Conservation (phyloP, 805 yeast genomes). For the Nakazawaea ishiwadae region DNA sequence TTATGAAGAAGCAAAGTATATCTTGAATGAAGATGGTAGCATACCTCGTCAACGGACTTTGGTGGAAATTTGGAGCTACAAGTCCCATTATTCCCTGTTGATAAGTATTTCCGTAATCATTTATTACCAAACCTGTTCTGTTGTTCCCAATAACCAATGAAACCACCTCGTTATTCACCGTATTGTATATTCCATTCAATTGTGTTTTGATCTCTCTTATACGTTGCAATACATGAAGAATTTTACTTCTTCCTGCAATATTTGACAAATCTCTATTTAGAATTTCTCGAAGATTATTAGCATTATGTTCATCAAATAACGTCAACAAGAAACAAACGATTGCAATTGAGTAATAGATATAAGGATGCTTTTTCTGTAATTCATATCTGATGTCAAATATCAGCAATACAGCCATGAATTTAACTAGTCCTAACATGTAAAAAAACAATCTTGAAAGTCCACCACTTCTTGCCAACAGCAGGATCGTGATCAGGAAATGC, state of each 20-base stretch:
- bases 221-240: neutral
- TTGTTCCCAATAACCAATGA: slow-evolving; percentile 10
- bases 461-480: slow-evolving; percentile 1
- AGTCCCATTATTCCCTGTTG: neutral
- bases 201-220: neutral
- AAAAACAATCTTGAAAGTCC: slow-evolving; percentile 6
- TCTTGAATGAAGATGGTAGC: slow-evolving; percentile 4
- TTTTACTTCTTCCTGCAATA: neutral
- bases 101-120: neutral
- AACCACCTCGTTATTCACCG: neutral
- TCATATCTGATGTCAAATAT: slow-evolving; percentile 1
- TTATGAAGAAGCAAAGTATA: slow-evolving; percentile 4
- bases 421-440: neutral
- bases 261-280: slow-evolving; percentile 1
- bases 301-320: neutral
- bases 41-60: neutral
- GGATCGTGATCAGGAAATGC: neutral
- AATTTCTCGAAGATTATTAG: slow-evolving; percentile 1
- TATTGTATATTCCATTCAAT: neutral
- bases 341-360: neutral
- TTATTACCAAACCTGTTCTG: slow-evolving; percentile 5
- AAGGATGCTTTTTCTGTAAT: neutral
- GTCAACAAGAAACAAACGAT: neutral
- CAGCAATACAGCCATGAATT: neutral
- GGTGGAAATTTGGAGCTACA: neutral